phyloP scores from a whole-genome alignment of 345 rosid species.

The Garcia nutans region DNA sequence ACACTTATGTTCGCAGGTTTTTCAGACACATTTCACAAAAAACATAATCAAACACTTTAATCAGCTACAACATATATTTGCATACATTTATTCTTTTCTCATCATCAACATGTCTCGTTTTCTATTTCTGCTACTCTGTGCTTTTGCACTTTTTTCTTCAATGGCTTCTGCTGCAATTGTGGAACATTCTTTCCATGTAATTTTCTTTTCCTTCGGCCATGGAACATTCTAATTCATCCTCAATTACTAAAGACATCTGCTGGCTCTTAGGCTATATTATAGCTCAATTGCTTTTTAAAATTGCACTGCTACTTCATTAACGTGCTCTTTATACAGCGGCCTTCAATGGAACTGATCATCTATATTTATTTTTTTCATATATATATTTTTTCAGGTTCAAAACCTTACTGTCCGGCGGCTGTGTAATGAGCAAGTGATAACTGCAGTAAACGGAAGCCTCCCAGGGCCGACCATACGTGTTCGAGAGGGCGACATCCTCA shows the following conservation, averaged over 20 bases:
- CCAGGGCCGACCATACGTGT: conserved; percentile 74
- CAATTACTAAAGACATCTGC: no score
- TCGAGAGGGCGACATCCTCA: conserved; percentile 72
- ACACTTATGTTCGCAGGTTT: neutral
- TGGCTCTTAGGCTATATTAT: no score
- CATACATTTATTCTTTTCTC: neutral
- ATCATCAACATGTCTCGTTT: conserved; percentile 34
- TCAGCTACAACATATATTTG: neutral
- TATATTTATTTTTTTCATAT: neutral
- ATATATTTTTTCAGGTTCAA: conserved; percentile 52
- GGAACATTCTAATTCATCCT: neutral
- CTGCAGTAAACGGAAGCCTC: conserved; percentile 68
- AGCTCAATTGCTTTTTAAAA: neutral
- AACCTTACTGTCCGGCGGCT: conserved; percentile 51
- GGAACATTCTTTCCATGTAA: conserved; percentile 75
- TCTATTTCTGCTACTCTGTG: conserved; percentile 33
- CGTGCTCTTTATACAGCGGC: no score
- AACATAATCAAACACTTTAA: no score
- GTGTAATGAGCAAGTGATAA: conserved; percentile 57
- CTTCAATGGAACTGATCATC: no score
- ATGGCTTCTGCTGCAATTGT: conserved; percentile 63
- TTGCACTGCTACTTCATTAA: no score
- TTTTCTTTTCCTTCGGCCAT: neutral
- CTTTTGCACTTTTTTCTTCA: conserved; percentile 42
- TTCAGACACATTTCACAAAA: neutral